Percentiles rank a stretch among this genome's conserved stretches.
Conservation (phyloP, 805 yeast species). For the Candida germanica region DNA sequence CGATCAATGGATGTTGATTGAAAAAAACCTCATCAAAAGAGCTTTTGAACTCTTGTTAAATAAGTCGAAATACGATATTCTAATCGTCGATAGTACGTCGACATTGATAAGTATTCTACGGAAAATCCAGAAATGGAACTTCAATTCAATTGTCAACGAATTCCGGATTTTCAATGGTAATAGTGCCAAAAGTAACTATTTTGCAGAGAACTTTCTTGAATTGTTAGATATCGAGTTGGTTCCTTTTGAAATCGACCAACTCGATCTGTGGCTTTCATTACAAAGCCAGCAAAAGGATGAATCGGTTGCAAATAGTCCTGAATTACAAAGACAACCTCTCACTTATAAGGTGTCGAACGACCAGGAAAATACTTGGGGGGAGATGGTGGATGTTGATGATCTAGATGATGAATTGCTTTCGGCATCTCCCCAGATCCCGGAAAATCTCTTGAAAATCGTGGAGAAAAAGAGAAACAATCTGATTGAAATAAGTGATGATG, state of each 20-base stretch:
- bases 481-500: conserved; percentile 24
- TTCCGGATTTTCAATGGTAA: conserved; percentile 66
- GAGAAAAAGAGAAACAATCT: conserved; percentile 33
- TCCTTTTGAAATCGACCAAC: conserved; percentile 37
- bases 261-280: conserved; percentile 19
- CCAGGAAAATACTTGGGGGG: conserved; percentile 20
- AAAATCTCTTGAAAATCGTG: conserved; percentile 52
- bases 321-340: conserved; percentile 4
- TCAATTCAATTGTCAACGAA: conserved; percentile 79
- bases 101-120: conserved; percentile 79
- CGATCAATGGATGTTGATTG: conserved; percentile 76
- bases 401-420: conserved; percentile 46
- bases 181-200: conserved; percentile 55
- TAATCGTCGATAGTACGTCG: conserved; percentile 77
- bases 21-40: conserved; percentile 58
- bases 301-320: conserved; percentile 8
- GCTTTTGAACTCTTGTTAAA: conserved; percentile 68
- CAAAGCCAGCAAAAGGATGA: conserved; percentile 12
- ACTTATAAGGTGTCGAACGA: conserved; percentile 13
- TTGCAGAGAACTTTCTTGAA: conserved; percentile 80
- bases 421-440: conserved; percentile 70
- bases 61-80: conserved; percentile 58
- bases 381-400: conserved; percentile 37
- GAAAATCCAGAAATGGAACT: conserved; percentile 84
- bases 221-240: conserved; percentile 55